A percentile compares a stretch with the other conserved stretches of the same genome.
Evolutionary conservation across 164 flowering plant genomes (phyloP).

Genomic region (Paratinospora sagittata): DNA sequence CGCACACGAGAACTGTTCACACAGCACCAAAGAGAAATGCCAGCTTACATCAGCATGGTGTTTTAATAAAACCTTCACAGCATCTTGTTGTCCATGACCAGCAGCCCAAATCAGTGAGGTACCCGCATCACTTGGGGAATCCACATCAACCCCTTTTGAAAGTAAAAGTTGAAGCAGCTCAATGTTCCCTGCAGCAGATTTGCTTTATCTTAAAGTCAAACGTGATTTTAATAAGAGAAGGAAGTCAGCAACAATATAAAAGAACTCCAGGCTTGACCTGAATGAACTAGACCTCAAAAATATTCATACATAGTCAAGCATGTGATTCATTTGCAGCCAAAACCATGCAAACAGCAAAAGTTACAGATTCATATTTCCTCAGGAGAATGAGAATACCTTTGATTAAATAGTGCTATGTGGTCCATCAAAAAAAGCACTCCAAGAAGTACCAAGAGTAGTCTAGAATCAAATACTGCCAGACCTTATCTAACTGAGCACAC

Average conservation of each 20-base stretch:
- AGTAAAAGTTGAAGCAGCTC: constrained; percentile 59
- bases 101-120: constrained; percentile 94
- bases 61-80: constrained; percentile 67
- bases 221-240: neutral
- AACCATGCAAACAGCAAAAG: neutral
- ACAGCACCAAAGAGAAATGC: neutral
- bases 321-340: neutral
- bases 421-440: too few species aligned
- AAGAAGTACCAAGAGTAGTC: too few species aligned
- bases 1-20: neutral
- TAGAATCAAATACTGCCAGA: too few species aligned
- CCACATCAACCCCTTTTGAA: constrained; percentile 52
- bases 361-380: neutral
- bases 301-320: neutral
- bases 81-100: constrained; percentile 73
- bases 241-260: neutral
- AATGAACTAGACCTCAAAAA: neutral
- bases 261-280: neutral
- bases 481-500: too few species aligned
- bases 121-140: constrained; percentile 88
- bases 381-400: neutral
- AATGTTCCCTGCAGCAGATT: constrained; percentile 48
- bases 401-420: too few species aligned
- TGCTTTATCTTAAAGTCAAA: neutral
- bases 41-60: constrained; percentile 67